Percentiles rank a stretch among this genome's conserved stretches.
Evolutionary conservation across 2,329 filamentous ascomycete genomes (phyloP).

Genomic region (Pyrenochaeta sp.): DNA sequence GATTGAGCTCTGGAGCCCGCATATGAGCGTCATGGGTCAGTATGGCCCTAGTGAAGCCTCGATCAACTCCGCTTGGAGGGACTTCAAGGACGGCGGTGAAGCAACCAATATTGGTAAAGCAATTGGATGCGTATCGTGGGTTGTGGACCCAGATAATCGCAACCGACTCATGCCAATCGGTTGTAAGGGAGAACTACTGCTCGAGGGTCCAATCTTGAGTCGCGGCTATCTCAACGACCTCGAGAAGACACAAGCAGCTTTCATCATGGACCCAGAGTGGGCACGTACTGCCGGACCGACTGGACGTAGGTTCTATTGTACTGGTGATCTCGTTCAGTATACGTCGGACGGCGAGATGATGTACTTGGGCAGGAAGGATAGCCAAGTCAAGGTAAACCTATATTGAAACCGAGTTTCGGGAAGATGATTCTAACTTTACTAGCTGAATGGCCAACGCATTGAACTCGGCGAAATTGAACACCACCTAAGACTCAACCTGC

Average conservation of each 20-base stretch:
- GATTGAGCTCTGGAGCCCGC: conserved; percentile 35
- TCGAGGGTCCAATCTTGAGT: conserved; percentile 45
- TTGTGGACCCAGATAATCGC: conserved; percentile 41
- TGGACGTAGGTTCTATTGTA: conserved; percentile 39
- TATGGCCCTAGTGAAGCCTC: conserved; percentile 45
- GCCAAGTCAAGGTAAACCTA: conserved; percentile 41
- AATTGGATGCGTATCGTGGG: conserved; percentile 40
- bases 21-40: conserved; percentile 35
- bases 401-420: not conserved
- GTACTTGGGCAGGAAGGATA: conserved; percentile 46
- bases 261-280: conserved; percentile 41
- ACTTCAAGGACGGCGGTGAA: conserved; percentile 39
- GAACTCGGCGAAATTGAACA: conserved; percentile 57
- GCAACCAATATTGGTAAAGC: conserved; percentile 44
- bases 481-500: conserved; percentile 48
- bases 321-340: conserved; percentile 43
- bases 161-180: conserved; percentile 43
- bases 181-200: conserved; percentile 42
- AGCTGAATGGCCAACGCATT: conserved; percentile 55
- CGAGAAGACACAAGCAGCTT: conserved; percentile 38
- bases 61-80: conserved; percentile 41
- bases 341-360: conserved; percentile 44
- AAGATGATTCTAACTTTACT: conserved; percentile 32
- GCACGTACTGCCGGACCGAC: conserved; percentile 21
- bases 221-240: conserved; percentile 44